Percentiles rank a stretch among this genome's conserved stretches.
Evolutionary conservation across 106 monocot species (phyloP).

Genomic region (Dendrobium chrysotoxum): DNA sequence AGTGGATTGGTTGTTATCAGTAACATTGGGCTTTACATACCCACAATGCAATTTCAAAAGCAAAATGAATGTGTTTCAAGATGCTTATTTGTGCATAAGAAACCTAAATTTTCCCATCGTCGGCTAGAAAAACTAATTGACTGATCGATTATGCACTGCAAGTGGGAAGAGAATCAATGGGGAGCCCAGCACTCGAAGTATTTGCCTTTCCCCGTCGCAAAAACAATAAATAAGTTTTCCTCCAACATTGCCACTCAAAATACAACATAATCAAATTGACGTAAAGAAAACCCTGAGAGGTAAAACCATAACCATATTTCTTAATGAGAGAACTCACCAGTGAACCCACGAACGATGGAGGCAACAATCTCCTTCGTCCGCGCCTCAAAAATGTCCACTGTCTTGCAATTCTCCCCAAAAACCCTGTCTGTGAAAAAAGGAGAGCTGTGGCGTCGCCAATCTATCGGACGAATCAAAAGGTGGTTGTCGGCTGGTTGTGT

Average conservation of each 20-base stretch:
- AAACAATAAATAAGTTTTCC: not conserved
- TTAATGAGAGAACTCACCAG: conserved; percentile 24
- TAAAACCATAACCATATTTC: not conserved
- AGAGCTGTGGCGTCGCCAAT: not conserved
- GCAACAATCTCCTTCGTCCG: conserved; percentile 77
- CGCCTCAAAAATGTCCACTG: conserved; percentile 49
- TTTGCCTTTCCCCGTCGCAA: too few relatives aligned
- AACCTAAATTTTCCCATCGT: not conserved
- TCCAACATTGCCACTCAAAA: not conserved
- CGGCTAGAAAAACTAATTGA: not conserved
- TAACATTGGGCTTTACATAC: not conserved
- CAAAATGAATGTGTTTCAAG: not conserved
- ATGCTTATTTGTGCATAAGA: not conserved
- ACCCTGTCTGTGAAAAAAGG: conserved; percentile 48
- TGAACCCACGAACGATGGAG: conserved; percentile 78
- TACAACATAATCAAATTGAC: not conserved
- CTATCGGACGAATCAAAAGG: not conserved
- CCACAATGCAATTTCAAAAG: not conserved
- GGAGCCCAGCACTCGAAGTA: not conserved
- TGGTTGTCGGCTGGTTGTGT: conserved; percentile 25
- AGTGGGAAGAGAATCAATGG: not conserved
- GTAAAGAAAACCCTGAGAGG: not conserved
- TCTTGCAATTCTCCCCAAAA: conserved; percentile 74
- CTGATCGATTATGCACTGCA: not conserved
- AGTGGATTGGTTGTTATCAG: not conserved